phyloP scores from a whole-genome alignment of 306 rosid genomes.

The Betula pendula region DNA sequence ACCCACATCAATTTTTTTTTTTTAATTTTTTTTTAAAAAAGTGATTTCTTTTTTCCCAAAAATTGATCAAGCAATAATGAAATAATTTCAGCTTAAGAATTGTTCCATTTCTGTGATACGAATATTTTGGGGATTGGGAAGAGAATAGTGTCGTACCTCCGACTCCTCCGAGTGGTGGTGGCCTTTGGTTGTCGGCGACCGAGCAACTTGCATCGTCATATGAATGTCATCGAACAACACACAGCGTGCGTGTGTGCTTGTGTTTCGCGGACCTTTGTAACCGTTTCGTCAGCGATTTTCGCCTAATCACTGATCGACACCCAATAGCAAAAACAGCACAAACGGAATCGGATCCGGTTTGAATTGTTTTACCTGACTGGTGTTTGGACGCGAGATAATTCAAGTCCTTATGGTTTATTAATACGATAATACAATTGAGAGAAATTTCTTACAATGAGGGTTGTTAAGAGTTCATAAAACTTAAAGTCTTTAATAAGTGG shows the following conservation, averaged over 20 bases:
- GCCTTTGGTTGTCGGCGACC: background rate
- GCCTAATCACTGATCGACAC: conserved; percentile 36
- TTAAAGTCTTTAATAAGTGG: no score
- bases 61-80: background rate
- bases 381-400: no score
- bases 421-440: no score
- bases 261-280: conserved; percentile 37
- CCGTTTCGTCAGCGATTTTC: conserved; percentile 31
- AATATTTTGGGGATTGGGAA: background rate
- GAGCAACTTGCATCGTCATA: background rate
- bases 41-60: background rate
- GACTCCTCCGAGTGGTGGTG: background rate
- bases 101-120: background rate
- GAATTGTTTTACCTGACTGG: no score
- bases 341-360: background rate
- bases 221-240: no score
- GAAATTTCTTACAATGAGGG: no score
- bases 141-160: background rate
- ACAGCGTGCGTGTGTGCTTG: background rate
- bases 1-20: background rate
- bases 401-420: no score
- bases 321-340: background rate
- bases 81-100: background rate
- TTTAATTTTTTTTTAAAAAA: no score
- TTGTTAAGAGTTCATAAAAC: no score